phyloP scores from a whole-genome alignment of 331 rosid species.

The Erythrophleum ivorense region DNA sequence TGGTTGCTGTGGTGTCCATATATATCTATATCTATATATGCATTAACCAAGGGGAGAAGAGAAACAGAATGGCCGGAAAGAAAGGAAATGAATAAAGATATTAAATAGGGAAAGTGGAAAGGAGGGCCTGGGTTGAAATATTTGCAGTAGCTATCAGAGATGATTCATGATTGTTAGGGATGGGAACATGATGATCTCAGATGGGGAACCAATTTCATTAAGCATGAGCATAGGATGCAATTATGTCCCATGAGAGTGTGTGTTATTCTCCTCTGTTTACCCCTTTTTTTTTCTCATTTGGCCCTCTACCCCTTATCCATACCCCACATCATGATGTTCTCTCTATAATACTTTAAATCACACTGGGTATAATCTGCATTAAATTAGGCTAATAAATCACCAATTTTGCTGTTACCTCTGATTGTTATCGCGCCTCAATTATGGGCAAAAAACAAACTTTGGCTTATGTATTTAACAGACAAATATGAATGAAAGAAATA shows the following conservation, averaged over 20 bases:
- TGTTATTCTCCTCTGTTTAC: constrained; percentile 5
- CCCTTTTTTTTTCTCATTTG: constrained; percentile 2
- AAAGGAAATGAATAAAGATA: neutral
- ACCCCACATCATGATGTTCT: constrained; percentile 34
- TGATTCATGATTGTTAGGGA: constrained; percentile 51
- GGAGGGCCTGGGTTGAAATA: constrained; percentile 31
- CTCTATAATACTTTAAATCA: neutral
- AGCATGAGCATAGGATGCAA: constrained; percentile 64
- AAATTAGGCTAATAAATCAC: neutral
- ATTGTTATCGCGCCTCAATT: neutral
- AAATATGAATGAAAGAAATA: neutral
- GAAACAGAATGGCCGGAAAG: neutral
- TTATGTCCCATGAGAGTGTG: constrained; percentile 61
- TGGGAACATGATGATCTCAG: constrained; percentile 60
- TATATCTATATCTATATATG: neutral
- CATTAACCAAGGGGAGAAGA: neutral
- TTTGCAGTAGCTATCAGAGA: constrained; percentile 2
- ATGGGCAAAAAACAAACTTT: neutral
- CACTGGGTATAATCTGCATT: neutral
- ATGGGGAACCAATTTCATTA: constrained; percentile 75
- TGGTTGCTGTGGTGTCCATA: neutral
- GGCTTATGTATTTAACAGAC: neutral
- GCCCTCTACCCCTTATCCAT: neutral
- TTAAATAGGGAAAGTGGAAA: constrained; percentile 1
- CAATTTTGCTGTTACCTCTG: neutral